Base-by-base conservation (phyloP, 257 asterid genomes). In the Leptodermis oblonga region DNA sequence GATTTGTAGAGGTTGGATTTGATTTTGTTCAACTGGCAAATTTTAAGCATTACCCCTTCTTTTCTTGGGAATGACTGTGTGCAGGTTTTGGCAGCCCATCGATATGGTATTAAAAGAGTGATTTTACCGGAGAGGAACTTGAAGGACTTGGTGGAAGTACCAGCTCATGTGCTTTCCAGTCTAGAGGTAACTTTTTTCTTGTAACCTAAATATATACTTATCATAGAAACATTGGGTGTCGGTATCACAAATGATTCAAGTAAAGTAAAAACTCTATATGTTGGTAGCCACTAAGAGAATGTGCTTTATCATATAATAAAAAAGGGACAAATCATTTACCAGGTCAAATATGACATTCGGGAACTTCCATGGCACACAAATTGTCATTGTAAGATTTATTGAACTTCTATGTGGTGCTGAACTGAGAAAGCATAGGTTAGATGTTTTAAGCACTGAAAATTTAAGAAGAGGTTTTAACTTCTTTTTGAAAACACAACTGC, bases 81-180 rank as follows among this genome's bases (percentile, higher is more conserved):
- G 65, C 84, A 94, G 99, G 98, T 94, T 73, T 82, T 94, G 84
- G 99, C 97, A 14, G 98, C 99, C 52, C 99, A 94, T 79, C 87
- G 98, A 13, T 87, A 81, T 66, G 98, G 99, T 64, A 83, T 94
- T 72, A 94, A 94, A 84, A 85, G 99, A 85, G 93, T 94, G 66
- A 94, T 94, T 80, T 81, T 94, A 30, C 99, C 98, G 36, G 94
- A 91, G 80, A 87, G 98, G 82, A 94, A 94, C 89, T 77, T 85
- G 71, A 94, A 91, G 79, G 99, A 94, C 83, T 79, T 94, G 67
- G 96, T 74, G 68, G 99, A 94, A 85, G 97, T 94, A 60, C 99
- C 99, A 60, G 61, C 97, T 22, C 79, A 87, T n/a, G 97, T 89
- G 76, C 92, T 91, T 36, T 83, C 96, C 37, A 80, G 82, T 51